Percentiles rank a stretch among this genome's conserved stretches.
These are phyloP conservation scores for Russula vinacea DNA, from an alignment of 768 basidiomycete genomes.

Conservation along the genomic window DNA sequence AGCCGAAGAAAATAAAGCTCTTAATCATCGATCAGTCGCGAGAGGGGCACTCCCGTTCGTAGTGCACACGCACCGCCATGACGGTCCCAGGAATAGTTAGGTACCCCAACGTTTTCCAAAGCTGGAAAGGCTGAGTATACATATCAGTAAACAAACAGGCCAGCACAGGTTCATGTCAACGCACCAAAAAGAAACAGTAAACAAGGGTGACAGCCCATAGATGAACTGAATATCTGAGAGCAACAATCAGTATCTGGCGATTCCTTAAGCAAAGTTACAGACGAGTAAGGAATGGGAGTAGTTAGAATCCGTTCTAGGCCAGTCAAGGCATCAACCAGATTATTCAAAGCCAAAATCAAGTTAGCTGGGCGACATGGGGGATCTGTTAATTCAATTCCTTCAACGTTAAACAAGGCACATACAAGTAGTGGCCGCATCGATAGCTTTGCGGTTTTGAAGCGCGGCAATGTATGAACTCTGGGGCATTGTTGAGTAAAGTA, in stretches of 20 bases:
- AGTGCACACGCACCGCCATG: conserved; percentile 42
- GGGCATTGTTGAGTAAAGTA: conserved; percentile 20
- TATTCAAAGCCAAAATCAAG: conserved; percentile 48
- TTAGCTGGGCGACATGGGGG: conserved; percentile 38
- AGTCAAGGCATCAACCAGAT: conserved; percentile 62
- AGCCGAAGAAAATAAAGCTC: conserved; percentile 71
- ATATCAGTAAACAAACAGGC: conserved; percentile 16
- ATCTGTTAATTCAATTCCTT: neutral
- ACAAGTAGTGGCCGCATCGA: conserved; percentile 64
- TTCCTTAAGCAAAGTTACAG: conserved; percentile 29
- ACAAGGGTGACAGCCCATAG: conserved; percentile 62
- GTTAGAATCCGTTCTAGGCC: conserved; percentile 71
- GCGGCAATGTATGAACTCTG: conserved; percentile 67
- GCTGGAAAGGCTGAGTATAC: conserved; percentile 56
- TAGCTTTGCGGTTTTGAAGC: conserved; percentile 52
- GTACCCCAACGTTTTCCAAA: conserved; percentile 53
- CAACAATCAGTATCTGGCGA: neutral
- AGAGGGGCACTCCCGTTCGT: neutral
- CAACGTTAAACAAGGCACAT: conserved; percentile 32
- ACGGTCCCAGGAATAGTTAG: conserved; percentile 63
- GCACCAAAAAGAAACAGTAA: conserved; percentile 59
- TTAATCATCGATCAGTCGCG: conserved; percentile 30
- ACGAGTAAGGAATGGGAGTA: conserved; percentile 76
- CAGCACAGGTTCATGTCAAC: conserved; percentile 23
- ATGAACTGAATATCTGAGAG: conserved; percentile 58